Base-by-base conservation (phyloP, 352 stramenopile genomes). In the Globisporangium yorkense region DNA sequence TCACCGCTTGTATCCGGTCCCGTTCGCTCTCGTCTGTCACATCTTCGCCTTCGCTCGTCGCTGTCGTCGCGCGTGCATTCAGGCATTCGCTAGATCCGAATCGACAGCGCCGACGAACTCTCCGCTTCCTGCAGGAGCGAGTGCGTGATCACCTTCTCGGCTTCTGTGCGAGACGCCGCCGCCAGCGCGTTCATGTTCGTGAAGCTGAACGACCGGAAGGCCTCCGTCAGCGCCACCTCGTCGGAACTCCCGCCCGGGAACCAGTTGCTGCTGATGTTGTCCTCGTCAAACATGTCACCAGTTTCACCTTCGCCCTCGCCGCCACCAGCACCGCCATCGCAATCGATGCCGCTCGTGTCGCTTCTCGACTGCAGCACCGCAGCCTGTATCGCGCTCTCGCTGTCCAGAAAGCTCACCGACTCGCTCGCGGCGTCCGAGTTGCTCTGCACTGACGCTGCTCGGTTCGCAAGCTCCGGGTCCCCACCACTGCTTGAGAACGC, bases 121-220 rank as follows among this genome's bases (percentile, higher is more conserved):
- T 79, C 75, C 8, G 75, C 65, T 39, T 72, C 62, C 61, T 72
- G 70, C 18, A 86, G 60, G 16, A 70, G 64, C 6, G 67, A 65
- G 51, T 84, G 70, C 0, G 72, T 70, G 20, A 87, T 76, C 59
- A 87, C 44, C n/a, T 24, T 50, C 37, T 88, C 74, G 13, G 85
- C 85, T 72, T 94, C 83, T 1, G 75, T 77, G 63, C 79, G 74
- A 1, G 83, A 91, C 27, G 85, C 83, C 6, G 85, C 81, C 10
- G 77, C 81, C 18, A 94, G 67, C 18, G 85, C 85, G 21, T 85
- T 92, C 80, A 92, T 93, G 67, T 94, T 94, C 35, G 81, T 94
- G 57, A 87, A 92, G 66, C 81, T 92, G 56, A 94, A 93, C 24
- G 72, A 87, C 29, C 72, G 78, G 60, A 94, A 94, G 2, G 69